These are phyloP conservation scores for Neofusicoccum kwambonambiense DNA, from an alignment of 2,329 filamentous ascomycete genomes.

Conservation along the genomic window DNA sequence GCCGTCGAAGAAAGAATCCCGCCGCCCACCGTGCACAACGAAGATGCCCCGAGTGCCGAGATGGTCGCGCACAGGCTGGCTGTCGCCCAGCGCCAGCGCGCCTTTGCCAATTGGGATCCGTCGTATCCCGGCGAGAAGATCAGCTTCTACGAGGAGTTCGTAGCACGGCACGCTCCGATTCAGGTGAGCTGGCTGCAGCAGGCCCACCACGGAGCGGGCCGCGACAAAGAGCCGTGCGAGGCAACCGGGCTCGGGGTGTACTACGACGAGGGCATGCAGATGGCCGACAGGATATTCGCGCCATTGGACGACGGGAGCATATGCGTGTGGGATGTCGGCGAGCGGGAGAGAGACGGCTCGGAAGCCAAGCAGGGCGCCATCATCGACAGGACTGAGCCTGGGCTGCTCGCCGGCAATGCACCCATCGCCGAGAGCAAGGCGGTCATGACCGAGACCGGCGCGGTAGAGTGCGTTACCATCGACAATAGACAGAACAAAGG, in stretches of 20 bases:
- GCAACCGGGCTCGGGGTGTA: conserved; percentile 69
- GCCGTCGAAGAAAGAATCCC: conserved; percentile 34
- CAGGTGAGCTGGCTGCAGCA: conserved; percentile 74
- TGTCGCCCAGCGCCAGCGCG: conserved; percentile 40
- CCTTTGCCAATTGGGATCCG: conserved; percentile 79
- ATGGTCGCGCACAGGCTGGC: conserved; percentile 31
- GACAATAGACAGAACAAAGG: conserved; percentile 66
- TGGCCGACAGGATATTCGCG: conserved; percentile 64
- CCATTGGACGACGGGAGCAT: conserved; percentile 85
- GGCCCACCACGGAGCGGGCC: conserved; percentile 45
- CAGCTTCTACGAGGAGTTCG: conserved; percentile 87
- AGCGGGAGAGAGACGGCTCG: neutral
- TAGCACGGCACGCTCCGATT: conserved; percentile 75
- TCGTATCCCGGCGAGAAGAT: conserved; percentile 68
- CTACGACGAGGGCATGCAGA: conserved; percentile 52
- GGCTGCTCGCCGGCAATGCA: conserved; percentile 51
- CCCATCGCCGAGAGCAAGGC: conserved; percentile 39
- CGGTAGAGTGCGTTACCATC: conserved; percentile 80
- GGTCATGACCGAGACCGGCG: conserved; percentile 67
- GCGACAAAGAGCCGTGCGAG: conserved; percentile 55
- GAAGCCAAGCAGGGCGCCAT: conserved; percentile 56
- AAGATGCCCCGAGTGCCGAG: conserved; percentile 31
- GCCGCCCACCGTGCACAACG: conserved; percentile 27
- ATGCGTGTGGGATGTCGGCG: conserved; percentile 70
- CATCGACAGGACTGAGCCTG: conserved; percentile 50